Conservation (phyloP, 352 stramenopile species). For the Phytophthora citrophthora region DNA sequence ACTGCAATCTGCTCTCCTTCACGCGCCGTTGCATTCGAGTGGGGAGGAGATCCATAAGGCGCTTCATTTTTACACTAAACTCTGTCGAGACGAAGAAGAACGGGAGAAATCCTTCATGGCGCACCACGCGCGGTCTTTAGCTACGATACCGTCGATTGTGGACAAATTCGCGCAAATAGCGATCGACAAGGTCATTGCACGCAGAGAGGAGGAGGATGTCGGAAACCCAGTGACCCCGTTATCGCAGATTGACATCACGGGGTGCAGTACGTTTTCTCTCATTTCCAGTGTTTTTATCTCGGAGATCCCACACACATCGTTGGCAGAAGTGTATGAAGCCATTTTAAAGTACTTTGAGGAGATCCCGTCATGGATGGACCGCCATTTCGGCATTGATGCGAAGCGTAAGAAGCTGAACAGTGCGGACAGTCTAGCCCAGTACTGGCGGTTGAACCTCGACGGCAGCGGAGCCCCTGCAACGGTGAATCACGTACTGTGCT, state of each 20-base stretch:
- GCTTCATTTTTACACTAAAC: constrained; percentile 27
- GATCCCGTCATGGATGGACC: constrained; percentile 33
- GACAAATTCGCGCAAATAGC: constrained; percentile 28
- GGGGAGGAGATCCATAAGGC: constrained; percentile 23
- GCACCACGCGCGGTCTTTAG: constrained; percentile 27
- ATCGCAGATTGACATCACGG: constrained; percentile 38
- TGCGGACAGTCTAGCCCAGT: constrained; percentile 10
- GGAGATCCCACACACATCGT: constrained; percentile 46
- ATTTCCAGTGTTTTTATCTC: constrained; percentile 62
- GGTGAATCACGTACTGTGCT: constrained; percentile 35
- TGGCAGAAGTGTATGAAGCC: constrained; percentile 35
- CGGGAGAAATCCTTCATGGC: constrained; percentile 22
- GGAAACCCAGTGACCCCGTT: constrained; percentile 20
- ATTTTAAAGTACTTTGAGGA: constrained; percentile 26
- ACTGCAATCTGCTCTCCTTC: constrained; percentile 39
- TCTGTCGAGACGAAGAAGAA: constrained; percentile 14
- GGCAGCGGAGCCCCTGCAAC: constrained; percentile 16
- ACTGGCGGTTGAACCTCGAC: constrained; percentile 25
- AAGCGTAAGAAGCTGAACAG: constrained; percentile 24
- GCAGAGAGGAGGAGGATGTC: constrained; percentile 6
- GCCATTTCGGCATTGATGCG: constrained; percentile 34
- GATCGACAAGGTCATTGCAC: constrained; percentile 27
- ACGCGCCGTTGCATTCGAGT: constrained; percentile 34
- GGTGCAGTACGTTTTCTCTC: constrained; percentile 33
- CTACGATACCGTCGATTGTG: constrained; percentile 23